Evolutionary conservation across 805 yeast genomes (phyloP).

Genomic region (Dipodascus geniculatus): DNA sequence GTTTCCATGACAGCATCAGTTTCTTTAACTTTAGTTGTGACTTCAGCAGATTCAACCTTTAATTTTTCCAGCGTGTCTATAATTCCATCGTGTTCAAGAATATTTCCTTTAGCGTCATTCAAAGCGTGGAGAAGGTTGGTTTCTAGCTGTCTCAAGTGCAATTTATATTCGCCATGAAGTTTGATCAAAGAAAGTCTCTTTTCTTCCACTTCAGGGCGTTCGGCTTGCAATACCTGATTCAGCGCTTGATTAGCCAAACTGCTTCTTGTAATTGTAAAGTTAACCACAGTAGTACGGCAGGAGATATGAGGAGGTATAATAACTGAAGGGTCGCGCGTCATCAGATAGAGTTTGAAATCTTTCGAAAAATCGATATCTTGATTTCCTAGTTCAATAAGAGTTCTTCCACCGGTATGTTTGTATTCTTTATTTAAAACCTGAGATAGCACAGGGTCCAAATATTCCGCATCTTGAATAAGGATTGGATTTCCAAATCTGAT

Average conservation of each 20-base stretch:
- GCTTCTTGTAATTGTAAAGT: slow-evolving; percentile 61
- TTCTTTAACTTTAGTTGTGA: slow-evolving; percentile 42
- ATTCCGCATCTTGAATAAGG: slow-evolving; percentile 68
- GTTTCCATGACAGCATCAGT: slow-evolving; percentile 43
- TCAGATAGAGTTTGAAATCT: slow-evolving; percentile 47
- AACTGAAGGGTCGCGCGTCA: slow-evolving; percentile 45
- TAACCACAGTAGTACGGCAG: slow-evolving; percentile 50
- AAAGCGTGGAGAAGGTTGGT: slow-evolving; percentile 44
- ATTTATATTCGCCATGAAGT: slow-evolving; percentile 48
- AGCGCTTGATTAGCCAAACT: slow-evolving; percentile 54
- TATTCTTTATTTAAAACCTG: slow-evolving; percentile 52
- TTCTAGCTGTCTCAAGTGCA: slow-evolving; percentile 45
- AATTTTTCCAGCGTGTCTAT: slow-evolving; percentile 49
- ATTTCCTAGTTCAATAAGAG: slow-evolving; percentile 46
- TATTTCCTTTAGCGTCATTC: slow-evolving; percentile 43
- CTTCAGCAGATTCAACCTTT: slow-evolving; percentile 47
- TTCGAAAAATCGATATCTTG: slow-evolving; percentile 56
- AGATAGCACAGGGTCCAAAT: slow-evolving; percentile 61
- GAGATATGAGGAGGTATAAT: slow-evolving; percentile 42
- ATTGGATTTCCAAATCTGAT: slow-evolving; percentile 72
- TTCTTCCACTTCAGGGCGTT: slow-evolving; percentile 55
- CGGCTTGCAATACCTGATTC: slow-evolving; percentile 40
- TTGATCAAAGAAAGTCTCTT: slow-evolving; percentile 43
- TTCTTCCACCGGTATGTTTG: slow-evolving; percentile 57
- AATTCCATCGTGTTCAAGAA: slow-evolving; percentile 57